Conservation (phyloP, 768 basidiomycete species). For the Suillus alpinus region DNA sequence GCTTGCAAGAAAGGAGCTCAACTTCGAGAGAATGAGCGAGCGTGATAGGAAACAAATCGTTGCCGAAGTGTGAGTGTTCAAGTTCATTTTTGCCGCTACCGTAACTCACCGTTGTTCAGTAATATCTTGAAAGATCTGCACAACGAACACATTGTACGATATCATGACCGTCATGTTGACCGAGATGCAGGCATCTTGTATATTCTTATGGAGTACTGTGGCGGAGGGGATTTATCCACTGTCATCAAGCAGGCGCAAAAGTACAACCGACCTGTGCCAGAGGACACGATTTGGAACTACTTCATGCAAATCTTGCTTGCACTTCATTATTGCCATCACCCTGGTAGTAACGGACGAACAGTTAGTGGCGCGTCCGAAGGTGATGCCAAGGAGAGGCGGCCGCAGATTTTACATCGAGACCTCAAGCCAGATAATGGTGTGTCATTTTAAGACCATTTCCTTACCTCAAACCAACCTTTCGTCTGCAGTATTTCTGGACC, state of each 20-base stretch:
- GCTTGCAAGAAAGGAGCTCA: slow-evolving; percentile 92
- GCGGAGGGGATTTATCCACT: slow-evolving; percentile 88
- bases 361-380: slow-evolving; percentile 35
- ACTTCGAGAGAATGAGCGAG: slow-evolving; percentile 96
- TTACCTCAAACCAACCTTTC: not conserved
- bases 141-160: slow-evolving; percentile 95
- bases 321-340: slow-evolving; percentile 90
- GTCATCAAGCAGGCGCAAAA: slow-evolving; percentile 80
- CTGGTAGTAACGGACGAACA: slow-evolving; percentile 46
- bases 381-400: slow-evolving; percentile 52
- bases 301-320: slow-evolving; percentile 92
- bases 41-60: slow-evolving; percentile 96
- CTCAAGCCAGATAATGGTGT: slow-evolving; percentile 96
- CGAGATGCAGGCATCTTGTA: slow-evolving; percentile 88
- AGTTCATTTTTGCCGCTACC: not conserved
- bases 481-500: slow-evolving; percentile 81
- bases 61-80: slow-evolving; percentile 83
- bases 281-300: slow-evolving; percentile 95
- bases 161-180: slow-evolving; percentile 91
- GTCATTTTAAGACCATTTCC: slow-evolving; percentile 17
- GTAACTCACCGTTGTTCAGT: slow-evolving; percentile 37
- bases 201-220: slow-evolving; percentile 99
- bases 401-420: slow-evolving; percentile 90
- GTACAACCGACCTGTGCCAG: slow-evolving; percentile 71
- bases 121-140: slow-evolving; percentile 95